These are phyloP conservation scores for Rhizopogon vulgaris DNA, from an alignment of 768 basidiomycete genomes.

Conservation along the genomic window DNA sequence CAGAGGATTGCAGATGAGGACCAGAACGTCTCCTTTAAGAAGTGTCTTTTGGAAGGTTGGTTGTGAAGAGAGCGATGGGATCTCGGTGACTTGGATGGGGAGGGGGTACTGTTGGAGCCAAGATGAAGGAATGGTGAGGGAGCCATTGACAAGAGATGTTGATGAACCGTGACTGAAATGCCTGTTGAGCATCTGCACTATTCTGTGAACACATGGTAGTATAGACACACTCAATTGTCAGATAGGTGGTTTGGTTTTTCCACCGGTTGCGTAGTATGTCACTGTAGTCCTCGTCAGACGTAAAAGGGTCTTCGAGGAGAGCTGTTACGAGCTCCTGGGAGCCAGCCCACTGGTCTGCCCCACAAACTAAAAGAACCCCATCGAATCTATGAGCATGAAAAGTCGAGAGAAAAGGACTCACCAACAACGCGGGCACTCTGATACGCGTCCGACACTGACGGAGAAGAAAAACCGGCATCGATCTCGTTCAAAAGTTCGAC, in stretches of 20 bases:
- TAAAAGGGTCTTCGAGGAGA: slow-evolving; percentile 65
- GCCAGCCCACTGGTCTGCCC: slow-evolving; percentile 47
- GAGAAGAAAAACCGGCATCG: slow-evolving; percentile 21
- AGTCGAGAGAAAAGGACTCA: slow-evolving; percentile 21
- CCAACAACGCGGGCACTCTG: slow-evolving; percentile 43
- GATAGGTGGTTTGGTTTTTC: slow-evolving; percentile 24
- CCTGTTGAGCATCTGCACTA: not conserved
- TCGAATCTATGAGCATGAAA: slow-evolving; percentile 1
- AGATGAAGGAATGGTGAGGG: slow-evolving; percentile 39
- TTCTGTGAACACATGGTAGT: not conserved
- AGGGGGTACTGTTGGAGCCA: slow-evolving; percentile 53
- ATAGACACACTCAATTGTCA: slow-evolving; percentile 22
- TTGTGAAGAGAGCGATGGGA: slow-evolving; percentile 15
- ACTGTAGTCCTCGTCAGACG: slow-evolving; percentile 41
- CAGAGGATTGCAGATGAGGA: slow-evolving; percentile 59
- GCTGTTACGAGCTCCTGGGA: slow-evolving; percentile 60
- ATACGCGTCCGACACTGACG: slow-evolving; percentile 24
- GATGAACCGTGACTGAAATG: slow-evolving; percentile 18
- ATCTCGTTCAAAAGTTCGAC: slow-evolving; percentile 33
- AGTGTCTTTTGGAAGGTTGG: slow-evolving; percentile 11
- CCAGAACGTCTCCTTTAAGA: slow-evolving; percentile 50
- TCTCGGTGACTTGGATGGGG: slow-evolving; percentile 43
- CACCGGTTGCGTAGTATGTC: slow-evolving; percentile 45
- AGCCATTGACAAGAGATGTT: slow-evolving; percentile 11
- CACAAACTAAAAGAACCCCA: slow-evolving; percentile 41